Evolutionary conservation across 495 filamentous ascomycete species (phyloP), one percentile per base, ranked within the genome.

Genomic region (Lentithecium fluviatile): DNA sequence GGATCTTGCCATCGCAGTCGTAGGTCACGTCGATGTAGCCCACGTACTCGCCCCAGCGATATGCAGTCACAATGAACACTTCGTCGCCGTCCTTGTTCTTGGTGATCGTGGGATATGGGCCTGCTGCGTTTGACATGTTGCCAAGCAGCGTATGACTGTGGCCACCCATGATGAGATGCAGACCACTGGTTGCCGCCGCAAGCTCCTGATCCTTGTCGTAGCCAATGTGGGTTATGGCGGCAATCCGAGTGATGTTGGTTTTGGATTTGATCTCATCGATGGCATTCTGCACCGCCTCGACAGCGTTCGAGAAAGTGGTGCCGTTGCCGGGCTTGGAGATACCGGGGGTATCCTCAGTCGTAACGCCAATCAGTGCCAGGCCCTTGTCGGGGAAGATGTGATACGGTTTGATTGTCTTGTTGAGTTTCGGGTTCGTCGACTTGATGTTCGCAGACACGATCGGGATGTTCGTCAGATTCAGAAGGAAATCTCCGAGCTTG

Each of bases 141-240:
- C 81, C 82, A 11, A 85, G 73, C 1, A 76, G 76, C n/a, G 81
- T 84, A 67, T 85, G 81, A 45, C 75, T 79, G 71, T 85, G 83
- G 38, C 81, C 82, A 12, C 81, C 79, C 70, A 83, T 79, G 71
- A 85, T 84, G 19, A 84, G 74, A 20, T 81, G 71, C 24, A 85
- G 72, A 0, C 80, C 81, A 19, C 72, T 74, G 0, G 78, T 82
- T 38, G 75, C 67, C 40, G 70, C 65, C 12, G 82, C 82, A 19
- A 85, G 73, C 23, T 76, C 72, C 59, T 80, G 74, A 66, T 85
- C 82, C 42, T 80, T 74, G 8, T 80, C 77, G 66, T 82, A 84
- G 20, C 80, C 82, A 59, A 84, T 83, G 70, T 84, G 82, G 1
- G 82, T 85, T 42, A 85, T 73, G 20, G 81, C 79, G 0, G 76